These are phyloP conservation scores for Backusella parvicylindrica DNA, from an alignment of 192 early-diverging fungal genomes.

Conservation along the genomic window DNA sequence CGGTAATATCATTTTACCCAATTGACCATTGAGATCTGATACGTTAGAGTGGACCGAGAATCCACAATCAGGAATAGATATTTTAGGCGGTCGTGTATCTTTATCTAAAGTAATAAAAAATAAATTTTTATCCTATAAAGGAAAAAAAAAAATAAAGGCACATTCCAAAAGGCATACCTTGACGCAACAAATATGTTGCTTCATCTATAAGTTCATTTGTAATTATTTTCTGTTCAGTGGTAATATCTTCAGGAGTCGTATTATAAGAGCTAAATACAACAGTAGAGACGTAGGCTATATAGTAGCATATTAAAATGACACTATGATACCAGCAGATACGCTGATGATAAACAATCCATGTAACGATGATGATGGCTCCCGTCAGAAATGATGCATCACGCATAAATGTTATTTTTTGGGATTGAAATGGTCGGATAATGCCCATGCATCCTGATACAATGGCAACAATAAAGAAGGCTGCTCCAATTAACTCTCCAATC, in stretches of 20 bases:
- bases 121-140: background rate
- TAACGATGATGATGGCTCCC: constrained; percentile 49
- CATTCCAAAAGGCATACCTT: constrained; percentile 1
- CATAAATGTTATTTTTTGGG: constrained; percentile 62
- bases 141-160: constrained; percentile 2
- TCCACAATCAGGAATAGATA: constrained; percentile 11
- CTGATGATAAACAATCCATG: constrained; percentile 48
- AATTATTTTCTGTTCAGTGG: background rate
- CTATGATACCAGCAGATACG: constrained; percentile 52
- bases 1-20: constrained; percentile 20
- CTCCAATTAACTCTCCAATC: constrained; percentile 86
- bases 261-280: constrained; percentile 37
- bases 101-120: background rate
- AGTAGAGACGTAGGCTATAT: constrained; percentile 55
- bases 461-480: constrained; percentile 80
- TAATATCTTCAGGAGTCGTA: background rate
- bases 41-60: background rate
- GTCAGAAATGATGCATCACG: constrained; percentile 77
- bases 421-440: constrained; percentile 72
- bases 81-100: background rate
- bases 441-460: constrained; percentile 84
- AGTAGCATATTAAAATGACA: constrained; percentile 51
- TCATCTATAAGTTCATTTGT: background rate
- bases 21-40: constrained; percentile 4
- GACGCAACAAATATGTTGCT: background rate